phyloP scores from a whole-genome alignment of 345 rosid species.

The Salix exigua region DNA sequence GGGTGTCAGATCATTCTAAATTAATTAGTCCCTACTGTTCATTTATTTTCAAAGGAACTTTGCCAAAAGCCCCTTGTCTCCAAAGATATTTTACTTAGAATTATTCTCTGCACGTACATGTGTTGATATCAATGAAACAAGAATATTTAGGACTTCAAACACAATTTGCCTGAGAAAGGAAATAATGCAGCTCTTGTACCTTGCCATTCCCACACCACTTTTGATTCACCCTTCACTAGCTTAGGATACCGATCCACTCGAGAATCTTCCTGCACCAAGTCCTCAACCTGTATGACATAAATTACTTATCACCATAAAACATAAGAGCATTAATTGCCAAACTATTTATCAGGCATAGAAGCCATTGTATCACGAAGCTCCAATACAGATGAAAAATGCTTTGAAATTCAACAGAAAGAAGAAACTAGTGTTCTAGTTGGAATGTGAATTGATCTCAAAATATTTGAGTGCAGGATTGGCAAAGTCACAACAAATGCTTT shows the following conservation, averaged over 20 bases:
- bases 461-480: not conserved
- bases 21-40: no score
- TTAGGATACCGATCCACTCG: slow-evolving; percentile 78
- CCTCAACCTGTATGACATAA: slow-evolving; percentile 57
- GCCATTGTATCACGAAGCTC: not conserved
- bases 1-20: no score
- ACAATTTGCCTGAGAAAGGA: not conserved
- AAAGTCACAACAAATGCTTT: not conserved
- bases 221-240: slow-evolving; percentile 81
- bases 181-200: slow-evolving; percentile 35
- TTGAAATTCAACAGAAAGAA: not conserved
- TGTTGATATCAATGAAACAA: not conserved
- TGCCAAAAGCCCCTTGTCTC: not conserved
- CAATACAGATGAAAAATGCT: not conserved
- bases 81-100: not conserved
- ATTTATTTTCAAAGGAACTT: not conserved
- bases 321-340: not conserved
- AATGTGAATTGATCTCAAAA: not conserved
- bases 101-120: not conserved
- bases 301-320: not conserved
- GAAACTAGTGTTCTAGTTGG: not conserved
- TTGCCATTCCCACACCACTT: slow-evolving; percentile 98
- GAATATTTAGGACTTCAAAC: not conserved
- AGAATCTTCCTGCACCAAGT: slow-evolving; percentile 80
- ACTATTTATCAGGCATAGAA: not conserved